These are phyloP conservation scores for Penicillium verrucosum DNA, from an alignment of 2,329 filamentous ascomycete genomes.

Conservation along the genomic window DNA sequence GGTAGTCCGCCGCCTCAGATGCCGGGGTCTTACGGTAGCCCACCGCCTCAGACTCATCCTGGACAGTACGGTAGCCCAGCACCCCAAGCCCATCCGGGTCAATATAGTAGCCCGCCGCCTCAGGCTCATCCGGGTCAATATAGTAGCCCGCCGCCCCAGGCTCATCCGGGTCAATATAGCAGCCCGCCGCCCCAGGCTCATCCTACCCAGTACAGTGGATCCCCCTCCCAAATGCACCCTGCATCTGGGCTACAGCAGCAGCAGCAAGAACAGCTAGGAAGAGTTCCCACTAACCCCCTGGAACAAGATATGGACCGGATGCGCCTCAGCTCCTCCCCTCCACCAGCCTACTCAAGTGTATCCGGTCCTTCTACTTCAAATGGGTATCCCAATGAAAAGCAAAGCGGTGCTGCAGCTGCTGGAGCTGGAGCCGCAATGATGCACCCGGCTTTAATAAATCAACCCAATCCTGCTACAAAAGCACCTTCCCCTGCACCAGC, in stretches of 20 bases:
- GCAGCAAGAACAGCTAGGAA: conserved; percentile 23
- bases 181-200: conserved; percentile 36
- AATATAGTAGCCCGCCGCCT: conserved; percentile 35
- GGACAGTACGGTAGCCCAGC: not conserved
- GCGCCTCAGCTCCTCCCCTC: conserved; percentile 76
- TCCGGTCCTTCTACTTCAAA: conserved; percentile 49
- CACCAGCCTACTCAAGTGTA: conserved; percentile 91
- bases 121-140: conserved; percentile 22
- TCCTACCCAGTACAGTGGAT: conserved; percentile 15
- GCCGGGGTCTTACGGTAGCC: conserved; percentile 1
- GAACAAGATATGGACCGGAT: conserved; percentile 84
- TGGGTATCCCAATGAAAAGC: conserved; percentile 76
- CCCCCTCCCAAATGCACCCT: conserved; percentile 26
- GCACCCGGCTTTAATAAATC: conserved; percentile 27
- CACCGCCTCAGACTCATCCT: conserved; percentile 23
- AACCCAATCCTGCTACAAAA: conserved; percentile 21
- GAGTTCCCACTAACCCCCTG: conserved; percentile 65
- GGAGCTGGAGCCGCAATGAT: conserved; percentile 11
- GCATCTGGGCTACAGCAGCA: conserved; percentile 22
- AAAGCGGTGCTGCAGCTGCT: conserved; percentile 43
- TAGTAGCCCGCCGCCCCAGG: conserved; percentile 17
- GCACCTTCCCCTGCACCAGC: conserved; percentile 27
- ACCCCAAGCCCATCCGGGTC: conserved; percentile 17
- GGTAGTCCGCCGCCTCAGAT: conserved; percentile 38
- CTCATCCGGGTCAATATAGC: conserved; percentile 24